Percentiles rank a stretch among this genome's conserved stretches.
Evolutionary conservation across 1,284 basidiomycete species (phyloP).

Genomic region (Papiliotrema flavescens): DNA sequence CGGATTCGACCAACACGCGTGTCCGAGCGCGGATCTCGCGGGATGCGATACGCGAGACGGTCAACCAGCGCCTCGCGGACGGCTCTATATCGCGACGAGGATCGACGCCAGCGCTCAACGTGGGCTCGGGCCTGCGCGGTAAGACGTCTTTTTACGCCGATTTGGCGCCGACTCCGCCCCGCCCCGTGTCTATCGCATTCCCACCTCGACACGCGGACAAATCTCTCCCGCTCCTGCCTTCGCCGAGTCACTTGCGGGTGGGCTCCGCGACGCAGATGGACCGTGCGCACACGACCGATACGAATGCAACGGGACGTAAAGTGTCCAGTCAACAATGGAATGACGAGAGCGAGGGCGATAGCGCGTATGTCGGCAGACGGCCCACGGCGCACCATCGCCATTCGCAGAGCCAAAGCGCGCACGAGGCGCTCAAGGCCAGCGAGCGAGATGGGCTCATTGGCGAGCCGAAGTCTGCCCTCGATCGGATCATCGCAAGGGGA

Average conservation of each 20-base stretch:
- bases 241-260: background rate
- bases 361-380: constrained; percentile 1
- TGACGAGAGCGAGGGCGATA: background rate
- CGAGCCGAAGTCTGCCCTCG: constrained; percentile 41
- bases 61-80: constrained; percentile 41
- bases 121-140: too few species aligned
- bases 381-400: constrained; percentile 16
- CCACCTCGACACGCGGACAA: constrained; percentile 12
- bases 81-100: constrained; percentile 26
- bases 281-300: constrained; percentile 26
- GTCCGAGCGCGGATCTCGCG: constrained; percentile 48
- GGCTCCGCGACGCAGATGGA: constrained; percentile 13
- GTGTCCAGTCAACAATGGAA: background rate
- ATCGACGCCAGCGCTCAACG: constrained; percentile 7
- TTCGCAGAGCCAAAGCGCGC: constrained; percentile 31
- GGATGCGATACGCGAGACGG: constrained; percentile 45
- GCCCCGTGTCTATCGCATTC: constrained; percentile 1
- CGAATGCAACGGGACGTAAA: constrained; percentile 1
- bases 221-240: constrained; percentile 15
- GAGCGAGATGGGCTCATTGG: constrained; percentile 19
- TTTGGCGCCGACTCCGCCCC: constrained; percentile 1
- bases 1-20: constrained; percentile 27
- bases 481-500: constrained; percentile 25
- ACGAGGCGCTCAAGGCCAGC: constrained; percentile 27
- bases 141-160: background rate